Conservation (phyloP, 1,284 basidiomycete genomes). For the Hymenochaete sp. region DNA sequence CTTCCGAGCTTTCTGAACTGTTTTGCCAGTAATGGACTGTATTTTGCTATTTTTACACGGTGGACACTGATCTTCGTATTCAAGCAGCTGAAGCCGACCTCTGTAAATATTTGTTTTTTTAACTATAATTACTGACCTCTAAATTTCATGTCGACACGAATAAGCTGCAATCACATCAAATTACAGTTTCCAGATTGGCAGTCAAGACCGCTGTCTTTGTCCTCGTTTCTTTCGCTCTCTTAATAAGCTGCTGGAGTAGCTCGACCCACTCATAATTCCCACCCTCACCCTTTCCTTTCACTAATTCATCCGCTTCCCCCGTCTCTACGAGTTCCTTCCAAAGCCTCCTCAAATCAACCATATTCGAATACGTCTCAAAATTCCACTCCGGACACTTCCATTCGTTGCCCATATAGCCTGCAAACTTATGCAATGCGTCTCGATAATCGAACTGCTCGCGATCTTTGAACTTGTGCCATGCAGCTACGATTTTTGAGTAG, state of each 20-base stretch:
- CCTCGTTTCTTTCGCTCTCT: constrained; percentile 1
- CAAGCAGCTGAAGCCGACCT: no score
- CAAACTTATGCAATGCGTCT: constrained; percentile 46
- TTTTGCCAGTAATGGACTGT: no score
- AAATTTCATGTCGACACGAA: no score
- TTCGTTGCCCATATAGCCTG: constrained; percentile 18
- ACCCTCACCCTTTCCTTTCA: constrained; percentile 30
- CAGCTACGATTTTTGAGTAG: constrained; percentile 35
- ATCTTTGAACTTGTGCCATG: constrained; percentile 45
- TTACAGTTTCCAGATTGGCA: no score
- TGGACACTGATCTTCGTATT: no score
- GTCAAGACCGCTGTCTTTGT: not conserved
- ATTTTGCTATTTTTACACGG: no score
- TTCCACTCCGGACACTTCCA: constrained; percentile 48
- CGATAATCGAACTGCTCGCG: constrained; percentile 62
- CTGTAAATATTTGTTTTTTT: no score
- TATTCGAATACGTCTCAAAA: constrained; percentile 46
- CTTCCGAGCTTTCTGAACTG: no score
- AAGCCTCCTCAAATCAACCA: constrained; percentile 37
- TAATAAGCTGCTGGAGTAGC: constrained; percentile 33
- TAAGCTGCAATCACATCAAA: no score
- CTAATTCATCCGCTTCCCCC: constrained; percentile 47
- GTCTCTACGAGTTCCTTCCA: constrained; percentile 52
- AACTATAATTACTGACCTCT: no score
- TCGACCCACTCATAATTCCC: constrained; percentile 54